These are phyloP conservation scores for Brassica hybrid DNA, from an alignment of 441 rosid species.

Conservation along the genomic window DNA sequence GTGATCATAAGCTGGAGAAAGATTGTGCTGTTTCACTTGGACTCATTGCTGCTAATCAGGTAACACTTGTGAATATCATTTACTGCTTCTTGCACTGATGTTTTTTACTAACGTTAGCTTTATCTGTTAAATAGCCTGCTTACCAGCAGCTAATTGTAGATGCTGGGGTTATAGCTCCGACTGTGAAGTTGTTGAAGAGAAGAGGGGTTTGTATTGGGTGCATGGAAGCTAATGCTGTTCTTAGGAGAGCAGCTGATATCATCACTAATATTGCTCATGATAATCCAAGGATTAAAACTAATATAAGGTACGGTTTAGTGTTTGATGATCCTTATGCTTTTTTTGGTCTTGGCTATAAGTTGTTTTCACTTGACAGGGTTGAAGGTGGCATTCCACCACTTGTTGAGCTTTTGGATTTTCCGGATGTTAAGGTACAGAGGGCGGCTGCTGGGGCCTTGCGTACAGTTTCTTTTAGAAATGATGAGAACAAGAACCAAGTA, in stretches of 20 bases:
- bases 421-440: conserved; percentile 66
- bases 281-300: conserved; percentile 59
- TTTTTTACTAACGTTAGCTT: not conserved
- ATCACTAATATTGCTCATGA: conserved; percentile 72
- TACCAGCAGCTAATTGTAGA: conserved; percentile 68
- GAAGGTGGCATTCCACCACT: conserved; percentile 76
- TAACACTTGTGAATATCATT: conserved; percentile 8
- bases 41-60: conserved; percentile 64
- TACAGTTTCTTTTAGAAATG: conserved; percentile 71
- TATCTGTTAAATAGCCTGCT: conserved; percentile 53
- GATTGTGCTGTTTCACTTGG: conserved; percentile 62
- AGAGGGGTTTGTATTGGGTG: conserved; percentile 36
- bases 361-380: conserved; percentile 43
- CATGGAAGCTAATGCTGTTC: conserved; percentile 47
- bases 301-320: conserved; percentile 50
- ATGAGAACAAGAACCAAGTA: conserved; percentile 69
- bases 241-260: conserved; percentile 70
- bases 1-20: conserved; percentile 62
- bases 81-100: not conserved
- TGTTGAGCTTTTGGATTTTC: conserved; percentile 60
- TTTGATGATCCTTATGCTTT: conserved; percentile 1
- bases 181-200: conserved; percentile 54
- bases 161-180: conserved; percentile 59
- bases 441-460: conserved; percentile 78
- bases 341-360: conserved; percentile 3